A percentile compares a stretch with the other conserved stretches of the same genome.
Evolutionary conservation across 2,329 filamentous ascomycete genomes (phyloP).

Genomic region (Neurospora sp.): DNA sequence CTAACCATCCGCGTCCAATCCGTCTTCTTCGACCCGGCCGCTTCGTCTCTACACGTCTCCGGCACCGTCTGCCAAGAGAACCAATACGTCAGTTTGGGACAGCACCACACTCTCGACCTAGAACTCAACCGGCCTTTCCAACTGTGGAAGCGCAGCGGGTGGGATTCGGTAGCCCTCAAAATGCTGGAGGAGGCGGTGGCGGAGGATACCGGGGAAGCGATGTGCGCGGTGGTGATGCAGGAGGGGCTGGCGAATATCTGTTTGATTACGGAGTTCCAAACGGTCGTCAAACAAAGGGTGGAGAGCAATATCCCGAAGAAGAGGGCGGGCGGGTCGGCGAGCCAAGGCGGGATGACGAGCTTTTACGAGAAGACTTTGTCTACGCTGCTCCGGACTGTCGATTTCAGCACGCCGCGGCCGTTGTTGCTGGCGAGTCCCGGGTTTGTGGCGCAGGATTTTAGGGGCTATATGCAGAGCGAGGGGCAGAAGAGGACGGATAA

Average conservation of each 20-base stretch:
- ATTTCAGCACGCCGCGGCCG: constrained; percentile 60
- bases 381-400: constrained; percentile 67
- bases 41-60: constrained; percentile 45
- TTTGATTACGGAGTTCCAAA: constrained; percentile 71
- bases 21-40: constrained; percentile 47
- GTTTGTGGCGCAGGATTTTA: constrained; percentile 74
- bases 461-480: constrained; percentile 58
- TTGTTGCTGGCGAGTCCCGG: constrained; percentile 82
- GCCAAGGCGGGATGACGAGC: constrained; percentile 59
- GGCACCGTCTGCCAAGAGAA: constrained; percentile 45
- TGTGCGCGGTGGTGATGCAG: constrained; percentile 89
- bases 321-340: constrained; percentile 51
- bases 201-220: constrained; percentile 67
- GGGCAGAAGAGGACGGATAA: constrained; percentile 54
- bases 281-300: constrained; percentile 60
- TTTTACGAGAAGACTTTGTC: constrained; percentile 73
- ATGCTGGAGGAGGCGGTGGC: constrained; percentile 71
- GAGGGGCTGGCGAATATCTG: constrained; percentile 79
- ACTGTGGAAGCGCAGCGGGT: constrained; percentile 72
- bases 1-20: constrained; percentile 47
- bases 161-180: constrained; percentile 81
- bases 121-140: constrained; percentile 84
- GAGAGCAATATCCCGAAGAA: constrained; percentile 60
- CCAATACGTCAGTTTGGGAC: constrained; percentile 39
- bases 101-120: constrained; percentile 60